phyloP scores from a whole-genome alignment of 1,139 yeast species.

The Candida mesenterica region DNA sequence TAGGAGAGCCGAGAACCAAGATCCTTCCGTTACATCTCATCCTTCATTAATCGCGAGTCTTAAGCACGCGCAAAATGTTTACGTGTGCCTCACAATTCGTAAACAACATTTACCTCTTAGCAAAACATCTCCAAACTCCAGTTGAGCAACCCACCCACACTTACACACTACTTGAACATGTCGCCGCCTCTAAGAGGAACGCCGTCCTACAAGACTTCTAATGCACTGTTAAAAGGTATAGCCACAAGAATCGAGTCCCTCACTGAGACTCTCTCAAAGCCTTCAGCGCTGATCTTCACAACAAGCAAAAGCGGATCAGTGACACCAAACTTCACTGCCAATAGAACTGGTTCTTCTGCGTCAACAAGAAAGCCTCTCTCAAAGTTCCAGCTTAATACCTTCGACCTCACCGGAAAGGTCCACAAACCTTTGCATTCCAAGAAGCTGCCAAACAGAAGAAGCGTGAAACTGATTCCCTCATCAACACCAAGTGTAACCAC shows the following conservation, averaged over 20 bases:
- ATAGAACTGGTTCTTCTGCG: neutral
- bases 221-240: conserved; percentile 13
- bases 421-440: conserved; percentile 5
- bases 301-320: neutral
- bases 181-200: neutral
- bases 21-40: too few species aligned
- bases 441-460: conserved; percentile 6
- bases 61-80: too few species aligned
- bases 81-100: too few species aligned
- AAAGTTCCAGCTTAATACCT: conserved; percentile 18
- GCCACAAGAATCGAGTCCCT: conserved; percentile 17
- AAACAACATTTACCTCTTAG: too few species aligned
- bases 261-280: conserved; percentile 10
- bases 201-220: neutral
- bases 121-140: neutral
- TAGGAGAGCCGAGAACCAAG: too few species aligned
- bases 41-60: neutral
- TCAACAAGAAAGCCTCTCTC: conserved; percentile 17
- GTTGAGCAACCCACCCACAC: neutral
- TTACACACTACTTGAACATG: neutral
- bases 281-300: conserved; percentile 1
- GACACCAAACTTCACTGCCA: neutral
- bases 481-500: neutral
- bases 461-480: neutral
- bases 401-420: conserved; percentile 11